Base-by-base conservation (phyloP, 176 grass and related monocot genomes). In the Oryza meridionalis region DNA sequence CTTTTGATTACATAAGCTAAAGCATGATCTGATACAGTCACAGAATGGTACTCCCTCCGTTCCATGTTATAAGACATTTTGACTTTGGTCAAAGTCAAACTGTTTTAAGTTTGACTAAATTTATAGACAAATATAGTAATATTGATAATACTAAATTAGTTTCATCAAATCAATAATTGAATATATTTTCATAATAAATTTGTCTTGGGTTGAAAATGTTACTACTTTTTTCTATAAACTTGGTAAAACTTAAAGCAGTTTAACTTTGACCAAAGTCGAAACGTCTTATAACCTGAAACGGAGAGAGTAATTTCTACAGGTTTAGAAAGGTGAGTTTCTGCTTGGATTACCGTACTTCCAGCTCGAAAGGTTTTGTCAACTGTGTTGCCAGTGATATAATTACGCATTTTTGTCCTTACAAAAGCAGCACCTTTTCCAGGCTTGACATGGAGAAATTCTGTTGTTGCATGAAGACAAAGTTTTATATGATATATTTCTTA, bases 311-410 rank as follows among this genome's bases (percentile, higher is more conserved):
- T 11, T 40, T 70, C 14, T 65, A 27, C 5, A 49, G 25, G 32
- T 78, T 78, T 15, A 27, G 64, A 78, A 72, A 67, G 37, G 26
- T 58, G 86, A 62, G 87, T 72, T 74, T 31, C 49, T 82, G 67
- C 22, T 59, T 33, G 64, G 86, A 86, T 94, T 95, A 98, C 96
- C 89, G 93, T 87, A 87, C 93, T 98, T 90, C 93, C 93, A 86
- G 96, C 96, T 86, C 93, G 93, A 90, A 98, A 98, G 27, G 96
- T 98, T 92, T 99, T 99, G 64, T 99, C 96, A 85, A 99, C 91
- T 76, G 96, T 99, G 78, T 96, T 99, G 74, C 93, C 93, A 0
- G 96, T 86, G 73, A 99, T 47, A 59, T 99, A 99, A 82, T 94
- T 99, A 6, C 90, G 86, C 82, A 99, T 49, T 86, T 94, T 99